A percentile compares a stretch with the other conserved stretches of the same genome.
phyloP scores from a whole-genome alignment of 305 asterid genomes.

The Fraxinus angustifolia region DNA sequence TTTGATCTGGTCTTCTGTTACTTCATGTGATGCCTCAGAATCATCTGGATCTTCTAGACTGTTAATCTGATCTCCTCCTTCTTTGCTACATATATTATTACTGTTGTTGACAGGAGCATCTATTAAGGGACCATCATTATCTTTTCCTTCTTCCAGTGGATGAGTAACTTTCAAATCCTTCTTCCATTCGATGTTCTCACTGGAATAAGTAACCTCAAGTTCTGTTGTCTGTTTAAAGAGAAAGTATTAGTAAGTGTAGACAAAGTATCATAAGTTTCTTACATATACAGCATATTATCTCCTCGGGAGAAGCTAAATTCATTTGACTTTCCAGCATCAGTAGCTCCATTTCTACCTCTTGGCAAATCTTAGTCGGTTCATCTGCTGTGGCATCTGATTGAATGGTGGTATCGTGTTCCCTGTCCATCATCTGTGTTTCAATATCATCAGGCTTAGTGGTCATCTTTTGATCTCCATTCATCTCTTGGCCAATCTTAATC shows the following conservation, averaged over 20 bases:
- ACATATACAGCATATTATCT: background rate
- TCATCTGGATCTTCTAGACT: slow-evolving; percentile 10
- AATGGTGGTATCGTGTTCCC: slow-evolving; percentile 3
- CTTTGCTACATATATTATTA: background rate
- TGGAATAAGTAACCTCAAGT: background rate
- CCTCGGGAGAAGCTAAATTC: background rate
- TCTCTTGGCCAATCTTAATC: slow-evolving; percentile 9
- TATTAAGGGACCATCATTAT: slow-evolving; percentile 4
- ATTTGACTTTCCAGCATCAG: background rate
- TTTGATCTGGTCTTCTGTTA: slow-evolving; percentile 14
- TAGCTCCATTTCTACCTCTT: slow-evolving; percentile 11
- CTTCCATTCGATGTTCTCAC: background rate
- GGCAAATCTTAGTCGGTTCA: slow-evolving; percentile 4
- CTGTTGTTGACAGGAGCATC: slow-evolving; percentile 17
- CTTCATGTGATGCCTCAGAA: slow-evolving; percentile 14
- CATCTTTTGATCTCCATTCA: slow-evolving; percentile 8
- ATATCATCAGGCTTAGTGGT: slow-evolving; percentile 13
- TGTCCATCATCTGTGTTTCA: slow-evolving; percentile 11
- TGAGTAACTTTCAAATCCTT: background rate
- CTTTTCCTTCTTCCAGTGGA: slow-evolving; percentile 10
- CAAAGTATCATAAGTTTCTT: background rate
- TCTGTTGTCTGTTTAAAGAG: slow-evolving; percentile 22
- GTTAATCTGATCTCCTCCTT: background rate
- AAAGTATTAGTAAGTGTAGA: background rate
- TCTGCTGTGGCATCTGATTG: slow-evolving; percentile 22